A percentile compares a stretch with the other conserved stretches of the same genome.
These are phyloP conservation scores for Saitoella complicata DNA, from an alignment of 805 yeast genomes.

Conservation along the genomic window DNA sequence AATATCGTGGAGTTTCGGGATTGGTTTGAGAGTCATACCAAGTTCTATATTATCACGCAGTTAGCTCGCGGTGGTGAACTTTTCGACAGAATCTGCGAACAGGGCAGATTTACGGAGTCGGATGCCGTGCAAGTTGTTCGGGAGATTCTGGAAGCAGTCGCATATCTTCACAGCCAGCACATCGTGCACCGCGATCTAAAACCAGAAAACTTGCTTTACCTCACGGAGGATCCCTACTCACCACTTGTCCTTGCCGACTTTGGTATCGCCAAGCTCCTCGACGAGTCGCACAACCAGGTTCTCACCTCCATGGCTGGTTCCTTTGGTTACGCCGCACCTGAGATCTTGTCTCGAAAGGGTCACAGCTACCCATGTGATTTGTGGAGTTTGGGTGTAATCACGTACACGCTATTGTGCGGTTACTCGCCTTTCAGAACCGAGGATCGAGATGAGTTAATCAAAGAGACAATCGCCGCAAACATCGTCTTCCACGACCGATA, in stretches of 20 bases:
- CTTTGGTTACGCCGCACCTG: conserved; percentile 95
- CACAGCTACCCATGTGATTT: conserved; percentile 93
- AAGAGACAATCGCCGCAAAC: conserved; percentile 61
- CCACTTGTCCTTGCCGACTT: conserved; percentile 83
- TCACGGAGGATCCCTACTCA: conserved; percentile 43
- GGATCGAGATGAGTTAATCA: conserved; percentile 59
- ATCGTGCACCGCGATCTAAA: conserved; percentile 89
- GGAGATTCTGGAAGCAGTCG: conserved; percentile 63
- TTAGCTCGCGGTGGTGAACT: conserved; percentile 92
- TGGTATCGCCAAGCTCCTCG: conserved; percentile 75
- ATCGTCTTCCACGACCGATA: conserved; percentile 76
- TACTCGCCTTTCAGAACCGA: conserved; percentile 85
- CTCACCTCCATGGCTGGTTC: conserved; percentile 73
- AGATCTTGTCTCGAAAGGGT: conserved; percentile 62
- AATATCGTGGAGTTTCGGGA: conserved; percentile 81
- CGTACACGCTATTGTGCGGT: conserved; percentile 81
- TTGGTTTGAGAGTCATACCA: conserved; percentile 80
- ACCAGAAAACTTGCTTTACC: conserved; percentile 79
- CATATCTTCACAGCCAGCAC: conserved; percentile 56
- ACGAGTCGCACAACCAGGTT: conserved; percentile 37
- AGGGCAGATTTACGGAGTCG: conserved; percentile 74
- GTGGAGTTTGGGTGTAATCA: conserved; percentile 89
- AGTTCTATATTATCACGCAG: conserved; percentile 85
- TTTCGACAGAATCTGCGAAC: conserved; percentile 66
- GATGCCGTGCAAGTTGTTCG: conserved; percentile 66